Evolutionary conservation across 2,329 filamentous ascomycete genomes (phyloP), one percentile per base, ranked within the genome.

Genomic region (Thielaviopsis ethacetica): DNA sequence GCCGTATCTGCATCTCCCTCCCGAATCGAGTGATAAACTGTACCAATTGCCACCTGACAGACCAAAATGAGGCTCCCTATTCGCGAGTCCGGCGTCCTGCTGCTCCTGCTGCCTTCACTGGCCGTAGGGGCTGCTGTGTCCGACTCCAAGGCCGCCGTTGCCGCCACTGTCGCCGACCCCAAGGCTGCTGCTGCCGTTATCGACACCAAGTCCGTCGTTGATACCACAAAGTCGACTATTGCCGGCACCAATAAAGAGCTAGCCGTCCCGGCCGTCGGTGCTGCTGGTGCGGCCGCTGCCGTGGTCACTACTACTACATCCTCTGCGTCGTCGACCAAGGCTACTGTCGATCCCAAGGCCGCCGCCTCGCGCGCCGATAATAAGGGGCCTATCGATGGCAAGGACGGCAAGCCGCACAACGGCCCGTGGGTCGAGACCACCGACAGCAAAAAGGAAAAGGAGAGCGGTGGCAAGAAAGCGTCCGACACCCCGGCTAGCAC

Each of bases 371-470:
- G 53, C 19, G 52, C 54, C 34, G 77, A 74, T 60, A 90, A 90
- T 69, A 85, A 93, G 73, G 88, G 87, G 59, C 91, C 91, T 0
- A 85, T 96, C 21, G 93, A 97, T 69, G 91, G 91, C 53, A 85
- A 86, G 66, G 93, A 97, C 72, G 93, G 93, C 54, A 93, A 91
- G 73, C 93, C 93, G 53, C 91, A 96, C 68, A 82, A 85, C 21
- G 93, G 93, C 1, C 93, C 93, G 5, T 84, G 82, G 67, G 83
- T 91, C 60, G 82, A 84, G 62, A 79, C 76, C 17, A 59, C 60
- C 22, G 74, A 78, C 61, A 65, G 66, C 65, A 70, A 67, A 52
- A 63, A 64, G 52, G 62, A 61, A 54, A 62, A 61, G 53, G 60
- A 61, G 41, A 55, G 60, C 24, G 26, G 49, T 15, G 70, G 72